Evolutionary conservation across 2,329 filamentous ascomycete genomes (phyloP).

Genomic region (Piedraia hortae): DNA sequence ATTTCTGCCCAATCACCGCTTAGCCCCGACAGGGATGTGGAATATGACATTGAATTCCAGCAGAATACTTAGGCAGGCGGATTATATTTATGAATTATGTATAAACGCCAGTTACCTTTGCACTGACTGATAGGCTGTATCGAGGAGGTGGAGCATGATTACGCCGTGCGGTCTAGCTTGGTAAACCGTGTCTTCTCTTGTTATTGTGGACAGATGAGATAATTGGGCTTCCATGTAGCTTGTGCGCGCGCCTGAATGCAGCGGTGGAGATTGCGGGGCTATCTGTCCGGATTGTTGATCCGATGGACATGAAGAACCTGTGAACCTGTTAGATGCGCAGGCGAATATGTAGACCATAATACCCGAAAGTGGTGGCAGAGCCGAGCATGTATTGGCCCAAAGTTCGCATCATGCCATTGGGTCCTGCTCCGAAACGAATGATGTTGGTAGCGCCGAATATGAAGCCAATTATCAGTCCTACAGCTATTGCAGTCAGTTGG

Average conservation of each 20-base stretch:
- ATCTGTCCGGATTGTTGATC: conserved; percentile 84
- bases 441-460: conserved; percentile 85
- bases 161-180: too few species aligned
- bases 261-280: conserved; percentile 48
- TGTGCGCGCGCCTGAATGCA: conserved; percentile 45
- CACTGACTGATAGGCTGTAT: too few species aligned
- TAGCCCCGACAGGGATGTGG: too few species aligned
- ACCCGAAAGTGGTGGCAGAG: conserved; percentile 91
- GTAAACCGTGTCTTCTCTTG: conserved; percentile 1
- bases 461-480: conserved; percentile 89
- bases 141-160: too few species aligned
- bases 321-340: not conserved
- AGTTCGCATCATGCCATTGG: conserved; percentile 80
- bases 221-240: conserved; percentile 33
- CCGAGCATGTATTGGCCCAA: conserved; percentile 91
- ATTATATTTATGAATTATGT: too few species aligned
- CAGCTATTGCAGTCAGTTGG: conserved; percentile 28
- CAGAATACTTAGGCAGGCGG: too few species aligned
- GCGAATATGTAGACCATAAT: conserved; percentile 6
- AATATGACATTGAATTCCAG: too few species aligned
- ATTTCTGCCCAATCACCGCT: too few species aligned
- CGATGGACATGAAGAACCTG: conserved; percentile 95
- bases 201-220: conserved; percentile 22
- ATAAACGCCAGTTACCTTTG: too few species aligned
- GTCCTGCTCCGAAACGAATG: conserved; percentile 76